A percentile compares a stretch with the other conserved stretches of the same genome.
These are phyloP conservation scores for Edaphochlamys debaryana DNA, from an alignment of 139 green algal species.

Conservation along the genomic window DNA sequence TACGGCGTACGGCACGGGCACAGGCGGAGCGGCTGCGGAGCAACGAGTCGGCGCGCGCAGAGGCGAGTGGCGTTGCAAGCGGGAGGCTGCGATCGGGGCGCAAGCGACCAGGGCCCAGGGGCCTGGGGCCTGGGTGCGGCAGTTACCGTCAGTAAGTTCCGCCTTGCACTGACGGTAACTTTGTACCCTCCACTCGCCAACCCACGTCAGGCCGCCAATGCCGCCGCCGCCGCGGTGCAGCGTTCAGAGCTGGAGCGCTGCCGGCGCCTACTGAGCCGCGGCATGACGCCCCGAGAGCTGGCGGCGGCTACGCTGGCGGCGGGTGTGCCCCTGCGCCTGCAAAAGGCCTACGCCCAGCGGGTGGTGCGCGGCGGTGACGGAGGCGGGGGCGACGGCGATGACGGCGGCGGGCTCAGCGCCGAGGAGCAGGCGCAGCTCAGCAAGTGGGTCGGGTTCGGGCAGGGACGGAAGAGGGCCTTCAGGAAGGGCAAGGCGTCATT, in stretches of 20 bases:
- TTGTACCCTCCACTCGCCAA: background rate
- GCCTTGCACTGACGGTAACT: background rate
- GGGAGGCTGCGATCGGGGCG: background rate
- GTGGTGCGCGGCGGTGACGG: conserved; percentile 14
- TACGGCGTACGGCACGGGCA: conserved; percentile 29
- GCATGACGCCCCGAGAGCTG: background rate
- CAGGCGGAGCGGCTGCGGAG: conserved; percentile 27
- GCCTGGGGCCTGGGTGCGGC: no score
- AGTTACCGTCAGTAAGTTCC: background rate
- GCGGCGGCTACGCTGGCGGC: background rate
- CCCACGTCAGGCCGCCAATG: background rate
- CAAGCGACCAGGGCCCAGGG: no score
- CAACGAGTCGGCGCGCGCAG: background rate
- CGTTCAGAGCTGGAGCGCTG: conserved; percentile 18
- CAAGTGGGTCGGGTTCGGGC: background rate
- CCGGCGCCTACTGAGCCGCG: background rate
- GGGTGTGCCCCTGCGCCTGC: background rate
- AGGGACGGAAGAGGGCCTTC: background rate
- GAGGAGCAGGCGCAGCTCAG: conserved; percentile 3
- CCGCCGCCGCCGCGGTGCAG: background rate
- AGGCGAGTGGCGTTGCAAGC: background rate
- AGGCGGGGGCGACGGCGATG: conserved; percentile 1
- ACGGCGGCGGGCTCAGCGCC: background rate
- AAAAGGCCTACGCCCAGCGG: conserved; percentile 43
- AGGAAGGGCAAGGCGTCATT: background rate